A percentile compares a stretch with the other conserved stretches of the same genome.
These are phyloP conservation scores for Ormosia semicastrata DNA, from an alignment of 306 rosid species.

Conservation along the genomic window DNA sequence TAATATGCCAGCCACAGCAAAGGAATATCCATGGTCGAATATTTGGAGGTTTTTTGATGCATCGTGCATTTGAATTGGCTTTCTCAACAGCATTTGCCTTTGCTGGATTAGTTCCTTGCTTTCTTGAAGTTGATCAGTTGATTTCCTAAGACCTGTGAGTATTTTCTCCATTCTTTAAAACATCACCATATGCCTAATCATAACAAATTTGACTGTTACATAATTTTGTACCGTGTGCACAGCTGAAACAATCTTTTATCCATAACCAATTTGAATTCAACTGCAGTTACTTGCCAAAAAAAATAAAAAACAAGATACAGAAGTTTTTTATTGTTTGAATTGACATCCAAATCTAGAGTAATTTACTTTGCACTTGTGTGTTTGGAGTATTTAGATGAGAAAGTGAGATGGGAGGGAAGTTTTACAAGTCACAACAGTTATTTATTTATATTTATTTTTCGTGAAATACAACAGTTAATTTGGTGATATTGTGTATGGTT, in stretches of 20 bases:
- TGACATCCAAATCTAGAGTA: neutral
- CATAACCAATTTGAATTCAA: neutral
- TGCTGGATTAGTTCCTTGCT: conserved; percentile 88
- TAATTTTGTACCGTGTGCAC: neutral
- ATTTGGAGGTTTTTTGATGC: conserved; percentile 97
- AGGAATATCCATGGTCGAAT: conserved; percentile 96
- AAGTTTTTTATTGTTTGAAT: neutral
- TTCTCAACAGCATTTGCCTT: conserved; percentile 91
- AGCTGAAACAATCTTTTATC: neutral
- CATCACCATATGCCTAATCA: neutral
- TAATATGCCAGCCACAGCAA: conserved; percentile 95
- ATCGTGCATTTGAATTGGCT: conserved; percentile 91
- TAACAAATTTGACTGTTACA: neutral
- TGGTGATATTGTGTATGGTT: neutral
- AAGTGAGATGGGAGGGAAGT: neutral
- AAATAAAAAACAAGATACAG: neutral
- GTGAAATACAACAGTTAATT: neutral
- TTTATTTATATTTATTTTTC: neutral
- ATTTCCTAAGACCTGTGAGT: conserved; percentile 91
- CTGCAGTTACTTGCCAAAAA: neutral
- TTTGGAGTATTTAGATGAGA: neutral
- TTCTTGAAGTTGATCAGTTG: conserved; percentile 97
- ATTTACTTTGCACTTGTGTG: neutral
- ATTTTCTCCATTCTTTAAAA: neutral
- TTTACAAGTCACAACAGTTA: neutral